A percentile compares a stretch with the other conserved stretches of the same genome.
These are phyloP conservation scores for Nicotiana sylvestris DNA, from an alignment of 257 asterid species.

Conservation along the genomic window DNA sequence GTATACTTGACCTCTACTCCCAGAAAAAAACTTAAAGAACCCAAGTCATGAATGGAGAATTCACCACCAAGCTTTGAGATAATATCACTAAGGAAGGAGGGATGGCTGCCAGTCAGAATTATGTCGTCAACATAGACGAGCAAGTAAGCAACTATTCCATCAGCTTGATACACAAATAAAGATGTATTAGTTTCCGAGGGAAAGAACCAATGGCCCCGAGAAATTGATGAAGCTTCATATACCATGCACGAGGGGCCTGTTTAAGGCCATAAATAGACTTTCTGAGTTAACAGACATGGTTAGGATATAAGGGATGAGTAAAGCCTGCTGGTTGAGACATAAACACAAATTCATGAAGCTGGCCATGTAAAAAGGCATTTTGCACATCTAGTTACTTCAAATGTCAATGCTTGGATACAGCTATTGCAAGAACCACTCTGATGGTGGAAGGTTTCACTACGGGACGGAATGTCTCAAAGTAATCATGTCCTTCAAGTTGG, in stretches of 20 bases:
- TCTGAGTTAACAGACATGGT: not conserved
- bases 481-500: too few species aligned
- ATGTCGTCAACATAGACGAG: not conserved
- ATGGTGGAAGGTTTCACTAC: too few species aligned
- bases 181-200: not conserved
- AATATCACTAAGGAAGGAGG: not conserved
- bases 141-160: not conserved
- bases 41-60: not conserved
- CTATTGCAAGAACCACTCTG: too few species aligned
- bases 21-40: not conserved
- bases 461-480: too few species aligned
- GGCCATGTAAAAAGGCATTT: too few species aligned
- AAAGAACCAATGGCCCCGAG: not conserved
- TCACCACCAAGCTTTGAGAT: not conserved
- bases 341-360: not conserved
- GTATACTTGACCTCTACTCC: not conserved
- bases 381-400: too few species aligned
- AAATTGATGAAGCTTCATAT: not conserved
- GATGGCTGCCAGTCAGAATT: not conserved
- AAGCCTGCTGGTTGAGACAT: not conserved
- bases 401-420: too few species aligned
- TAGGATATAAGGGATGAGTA: not conserved
- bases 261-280: constrained; percentile 9
- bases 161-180: not conserved
- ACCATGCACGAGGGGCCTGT: not conserved